These are phyloP conservation scores for Coniochaeta sp. DNA, from an alignment of 2,329 filamentous ascomycete genomes.

Conservation along the genomic window DNA sequence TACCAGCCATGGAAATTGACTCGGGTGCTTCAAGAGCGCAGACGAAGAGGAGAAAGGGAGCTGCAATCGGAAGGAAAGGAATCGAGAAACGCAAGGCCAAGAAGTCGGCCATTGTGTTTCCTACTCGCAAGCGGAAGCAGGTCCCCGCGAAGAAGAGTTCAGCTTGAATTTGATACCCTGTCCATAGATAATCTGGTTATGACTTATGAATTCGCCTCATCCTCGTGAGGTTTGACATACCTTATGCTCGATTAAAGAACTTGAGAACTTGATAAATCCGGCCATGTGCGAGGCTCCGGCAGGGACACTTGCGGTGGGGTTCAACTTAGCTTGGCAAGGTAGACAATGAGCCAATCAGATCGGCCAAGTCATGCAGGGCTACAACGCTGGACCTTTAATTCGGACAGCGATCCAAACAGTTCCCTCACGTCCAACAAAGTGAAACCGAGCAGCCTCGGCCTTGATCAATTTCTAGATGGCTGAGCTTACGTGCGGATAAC, in stretches of 20 bases:
- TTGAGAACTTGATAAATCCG: not conserved
- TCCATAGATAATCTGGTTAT: not conserved
- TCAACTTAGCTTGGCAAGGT: too few relatives aligned
- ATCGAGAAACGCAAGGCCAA: constrained; percentile 50
- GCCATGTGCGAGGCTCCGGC: not conserved
- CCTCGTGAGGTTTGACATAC: not conserved
- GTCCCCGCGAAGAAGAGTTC: constrained; percentile 30
- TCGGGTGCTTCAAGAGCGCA: constrained; percentile 14
- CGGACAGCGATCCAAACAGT: not conserved
- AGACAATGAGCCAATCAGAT: not conserved
- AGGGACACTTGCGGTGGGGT: not conserved
- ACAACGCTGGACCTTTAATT: not conserved
- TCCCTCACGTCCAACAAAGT: not conserved
- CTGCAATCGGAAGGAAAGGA: constrained; percentile 37
- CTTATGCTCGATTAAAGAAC: too few relatives aligned
- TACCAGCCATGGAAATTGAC: constrained; percentile 51
- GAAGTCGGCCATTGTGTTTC: constrained; percentile 52
- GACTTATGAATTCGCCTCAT: not conserved
- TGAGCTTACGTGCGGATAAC: constrained; percentile 6
- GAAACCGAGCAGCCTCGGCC: not conserved
- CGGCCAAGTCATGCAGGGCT: not conserved
- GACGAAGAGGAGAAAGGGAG: constrained; percentile 25
- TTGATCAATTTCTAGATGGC: constrained; percentile 1
- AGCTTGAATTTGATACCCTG: not conserved
- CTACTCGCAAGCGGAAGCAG: constrained; percentile 46